Evolutionary conservation across 2,329 filamentous ascomycete species (phyloP), one percentile per base, ranked within the genome.

Genomic region (Paracoccidioides brasiliensis): DNA sequence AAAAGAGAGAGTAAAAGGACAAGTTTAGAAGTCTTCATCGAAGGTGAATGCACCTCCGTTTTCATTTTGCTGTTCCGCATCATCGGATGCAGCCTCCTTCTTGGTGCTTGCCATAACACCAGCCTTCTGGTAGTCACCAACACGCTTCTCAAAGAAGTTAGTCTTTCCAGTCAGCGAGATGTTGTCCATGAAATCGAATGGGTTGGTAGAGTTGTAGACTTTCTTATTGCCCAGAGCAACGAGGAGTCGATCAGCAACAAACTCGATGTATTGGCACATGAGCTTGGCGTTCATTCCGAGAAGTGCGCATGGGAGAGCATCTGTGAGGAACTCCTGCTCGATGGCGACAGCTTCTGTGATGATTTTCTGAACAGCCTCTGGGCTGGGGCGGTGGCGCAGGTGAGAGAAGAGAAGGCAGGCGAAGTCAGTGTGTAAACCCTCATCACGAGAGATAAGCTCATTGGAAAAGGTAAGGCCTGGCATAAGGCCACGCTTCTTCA

Each of bases 71-170:
- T 71, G 64, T 55, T 71, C 76, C 60, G 76, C 70, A 58, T 82
- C 74, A 9, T 75, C 69, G 55, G 75, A 73, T 49, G 68, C 64
- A n/a, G 76, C 73, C 71, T 86, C 84, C 74, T 86, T 85, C 78
- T 90, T 90, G 65, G 85, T 87, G 76, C 87, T 90, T 67, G 85
- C 85, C 89, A 98, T 95, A 73, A 98, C 91, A 78, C 93, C 93
- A 41, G 93, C 90, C 82, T 98, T 98, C 77, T 98, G 93, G 82
- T 98, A 98, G 69, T 98, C 93, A 72, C 86, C 93, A 56, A 98
- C 93, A 66, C 93, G 89, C 87, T 98, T 98, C 86, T 98, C 93
- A 72, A 98, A 98, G 83, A 98, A 98, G 84, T 98, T 98, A 72
- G 93, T 98, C 87, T 98, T 98, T 75, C 93, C 93, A 53, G 90